These are phyloP conservation scores for Periconia digitata DNA, from an alignment of 2,329 filamentous ascomycete genomes.

Conservation along the genomic window DNA sequence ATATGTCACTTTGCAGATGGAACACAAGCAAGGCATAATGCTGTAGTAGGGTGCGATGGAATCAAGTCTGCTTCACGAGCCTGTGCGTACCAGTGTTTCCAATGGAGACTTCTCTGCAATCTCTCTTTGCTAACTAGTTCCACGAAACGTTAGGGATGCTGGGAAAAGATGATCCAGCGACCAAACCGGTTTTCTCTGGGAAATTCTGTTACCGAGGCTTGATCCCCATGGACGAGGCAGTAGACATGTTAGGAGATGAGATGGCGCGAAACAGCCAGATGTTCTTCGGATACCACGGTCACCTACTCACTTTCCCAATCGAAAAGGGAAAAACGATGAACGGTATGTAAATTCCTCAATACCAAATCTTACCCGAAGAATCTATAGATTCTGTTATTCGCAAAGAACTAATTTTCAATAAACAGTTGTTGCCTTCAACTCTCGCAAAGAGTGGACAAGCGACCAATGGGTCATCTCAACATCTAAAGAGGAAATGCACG, in stretches of 20 bases:
- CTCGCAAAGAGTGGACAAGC: conserved; percentile 34
- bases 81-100: no score
- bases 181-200: conserved; percentile 55
- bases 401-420: no score
- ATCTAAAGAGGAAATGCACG: conserved; percentile 35
- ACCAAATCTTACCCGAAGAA: no score
- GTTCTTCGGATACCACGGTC: conserved; percentile 61
- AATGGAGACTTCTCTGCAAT: no score
- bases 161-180: conserved; percentile 46
- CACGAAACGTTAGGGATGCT: conserved; percentile 43
- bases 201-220: conserved; percentile 66
- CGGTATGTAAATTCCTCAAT: conserved; percentile 25
- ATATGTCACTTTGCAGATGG: conserved; percentile 51
- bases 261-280: conserved; percentile 57
- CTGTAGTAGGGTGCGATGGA: conserved; percentile 66
- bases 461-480: conserved; percentile 38
- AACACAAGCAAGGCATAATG: conserved; percentile 47
- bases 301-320: conserved; percentile 65
- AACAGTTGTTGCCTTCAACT: conserved; percentile 39
- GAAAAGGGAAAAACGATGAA: conserved; percentile 62
- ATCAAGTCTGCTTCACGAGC: conserved; percentile 61
- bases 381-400: no score
- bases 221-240: conserved; percentile 61
- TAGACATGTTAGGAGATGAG: conserved; percentile 52
- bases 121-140: no score